Conservation (phyloP, 2,329 filamentous ascomycete species). For the Colletotrichum sp. region DNA sequence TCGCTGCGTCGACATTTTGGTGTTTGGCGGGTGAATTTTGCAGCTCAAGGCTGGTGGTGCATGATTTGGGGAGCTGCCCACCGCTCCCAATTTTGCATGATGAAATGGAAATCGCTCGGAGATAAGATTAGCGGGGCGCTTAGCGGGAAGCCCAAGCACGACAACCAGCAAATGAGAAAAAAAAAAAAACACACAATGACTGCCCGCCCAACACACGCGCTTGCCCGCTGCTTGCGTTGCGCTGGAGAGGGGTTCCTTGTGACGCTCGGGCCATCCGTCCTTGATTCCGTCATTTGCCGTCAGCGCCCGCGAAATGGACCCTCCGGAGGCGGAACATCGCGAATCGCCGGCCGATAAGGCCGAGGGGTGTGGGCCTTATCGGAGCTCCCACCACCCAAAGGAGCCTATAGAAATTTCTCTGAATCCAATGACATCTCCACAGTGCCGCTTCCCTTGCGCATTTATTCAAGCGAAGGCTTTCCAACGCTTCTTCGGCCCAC, state of each 20-base stretch:
- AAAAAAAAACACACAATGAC: not conserved
- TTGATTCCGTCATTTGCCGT: not conserved
- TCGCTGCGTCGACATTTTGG: constrained; percentile 48
- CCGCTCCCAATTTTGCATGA: constrained; percentile 18
- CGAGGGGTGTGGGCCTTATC: constrained; percentile 20
- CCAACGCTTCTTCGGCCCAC: not conserved
- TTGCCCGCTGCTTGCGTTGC: not conserved
- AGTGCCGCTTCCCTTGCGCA: constrained; percentile 2
- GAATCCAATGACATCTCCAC: constrained; percentile 20
- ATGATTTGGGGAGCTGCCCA: constrained; percentile 19
- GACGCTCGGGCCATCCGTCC: not conserved
- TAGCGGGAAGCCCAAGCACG: not conserved
- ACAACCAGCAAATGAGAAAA: not conserved
- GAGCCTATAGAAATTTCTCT: constrained; percentile 22
- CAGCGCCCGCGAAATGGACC: not conserved
- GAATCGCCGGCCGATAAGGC: constrained; percentile 18
- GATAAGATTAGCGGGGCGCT: constrained; percentile 18
- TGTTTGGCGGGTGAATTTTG: constrained; percentile 30
- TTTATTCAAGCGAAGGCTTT: constrained; percentile 10
- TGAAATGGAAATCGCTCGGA: constrained; percentile 35
- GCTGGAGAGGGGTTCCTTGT: not conserved
- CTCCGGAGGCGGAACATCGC: constrained; percentile 14
- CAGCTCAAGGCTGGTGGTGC: constrained; percentile 10
- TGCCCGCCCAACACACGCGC: not conserved
- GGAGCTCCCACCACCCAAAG: constrained; percentile 14